These are phyloP conservation scores for Coemansia sp. DNA, from an alignment of 192 early-diverging fungal genomes.

Conservation along the genomic window DNA sequence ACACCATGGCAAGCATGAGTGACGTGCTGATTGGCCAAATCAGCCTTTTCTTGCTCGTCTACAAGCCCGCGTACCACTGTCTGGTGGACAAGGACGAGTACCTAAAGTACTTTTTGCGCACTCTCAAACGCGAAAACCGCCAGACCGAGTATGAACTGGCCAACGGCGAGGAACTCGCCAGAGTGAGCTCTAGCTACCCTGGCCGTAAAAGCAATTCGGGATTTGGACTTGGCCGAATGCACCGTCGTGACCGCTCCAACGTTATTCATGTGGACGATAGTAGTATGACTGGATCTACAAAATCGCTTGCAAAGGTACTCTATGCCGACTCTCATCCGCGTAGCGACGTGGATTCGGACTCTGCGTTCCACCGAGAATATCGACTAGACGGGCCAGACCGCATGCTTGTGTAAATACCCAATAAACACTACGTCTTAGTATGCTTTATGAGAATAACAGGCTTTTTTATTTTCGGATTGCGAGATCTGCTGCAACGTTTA, in stretches of 20 bases:
- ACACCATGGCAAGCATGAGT: constrained; percentile 27
- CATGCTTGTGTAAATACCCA: constrained; percentile 5
- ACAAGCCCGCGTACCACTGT: constrained; percentile 25
- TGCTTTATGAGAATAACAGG: too few species aligned
- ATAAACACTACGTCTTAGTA: too few species aligned
- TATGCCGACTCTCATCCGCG: background rate
- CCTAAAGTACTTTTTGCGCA: constrained; percentile 21
- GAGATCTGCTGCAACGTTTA: too few species aligned
- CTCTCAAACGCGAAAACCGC: constrained; percentile 16
- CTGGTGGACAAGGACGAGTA: constrained; percentile 19
- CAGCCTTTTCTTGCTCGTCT: constrained; percentile 17
- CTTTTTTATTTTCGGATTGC: too few species aligned
- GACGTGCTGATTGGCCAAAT: constrained; percentile 30
- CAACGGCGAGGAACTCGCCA: constrained; percentile 23
- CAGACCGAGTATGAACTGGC: constrained; percentile 40
- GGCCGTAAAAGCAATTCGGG: background rate
- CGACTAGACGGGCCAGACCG: background rate
- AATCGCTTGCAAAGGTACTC: constrained; percentile 17
- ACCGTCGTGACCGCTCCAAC: background rate
- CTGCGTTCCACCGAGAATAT: background rate
- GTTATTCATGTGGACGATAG: background rate
- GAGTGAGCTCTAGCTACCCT: constrained; percentile 5
- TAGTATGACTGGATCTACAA: constrained; percentile 18
- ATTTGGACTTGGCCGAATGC: background rate
- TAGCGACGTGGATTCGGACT: background rate